These are phyloP conservation scores for Colletotrichum filicis DNA, from an alignment of 2,329 filamentous ascomycete species.

Conservation along the genomic window DNA sequence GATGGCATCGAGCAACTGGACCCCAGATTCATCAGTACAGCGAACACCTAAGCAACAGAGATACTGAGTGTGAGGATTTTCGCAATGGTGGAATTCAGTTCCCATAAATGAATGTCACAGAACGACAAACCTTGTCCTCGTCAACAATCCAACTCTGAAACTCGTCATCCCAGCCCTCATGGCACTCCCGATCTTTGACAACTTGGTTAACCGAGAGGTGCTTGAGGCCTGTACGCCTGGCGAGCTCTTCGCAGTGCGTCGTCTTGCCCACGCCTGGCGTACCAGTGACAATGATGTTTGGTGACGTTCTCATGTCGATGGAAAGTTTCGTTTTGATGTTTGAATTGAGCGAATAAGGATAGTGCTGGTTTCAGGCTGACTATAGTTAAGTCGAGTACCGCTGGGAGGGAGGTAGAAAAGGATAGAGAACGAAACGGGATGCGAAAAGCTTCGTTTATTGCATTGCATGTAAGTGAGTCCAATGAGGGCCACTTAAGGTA, in stretches of 20 bases:
- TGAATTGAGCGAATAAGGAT: background rate
- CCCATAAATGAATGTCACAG: background rate
- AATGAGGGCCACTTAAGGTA: background rate
- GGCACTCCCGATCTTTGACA: slow-evolving; percentile 87
- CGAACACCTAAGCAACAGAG: background rate
- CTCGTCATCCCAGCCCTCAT: slow-evolving; percentile 89
- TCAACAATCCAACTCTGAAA: slow-evolving; percentile 92
- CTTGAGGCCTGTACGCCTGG: slow-evolving; percentile 78
- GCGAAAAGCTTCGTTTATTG: slow-evolving; percentile 8
- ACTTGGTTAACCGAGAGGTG: slow-evolving; percentile 92
- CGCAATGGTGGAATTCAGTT: background rate
- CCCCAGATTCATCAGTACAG: background rate
- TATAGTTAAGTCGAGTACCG: background rate
- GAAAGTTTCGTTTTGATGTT: no score
- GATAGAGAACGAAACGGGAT: background rate
- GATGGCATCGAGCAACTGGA: slow-evolving; percentile 84
- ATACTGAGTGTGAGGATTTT: background rate
- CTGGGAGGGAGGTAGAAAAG: background rate
- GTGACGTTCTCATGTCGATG: slow-evolving; percentile 57
- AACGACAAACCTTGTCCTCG: slow-evolving; percentile 82
- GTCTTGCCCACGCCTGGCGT: slow-evolving; percentile 97
- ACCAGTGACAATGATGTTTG: slow-evolving; percentile 95
- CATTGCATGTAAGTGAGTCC: slow-evolving; percentile 8
- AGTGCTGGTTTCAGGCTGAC: background rate
- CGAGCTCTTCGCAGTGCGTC: slow-evolving; percentile 86